These are phyloP conservation scores for Amanita molliuscula DNA, from an alignment of 768 basidiomycete genomes.

Conservation along the genomic window DNA sequence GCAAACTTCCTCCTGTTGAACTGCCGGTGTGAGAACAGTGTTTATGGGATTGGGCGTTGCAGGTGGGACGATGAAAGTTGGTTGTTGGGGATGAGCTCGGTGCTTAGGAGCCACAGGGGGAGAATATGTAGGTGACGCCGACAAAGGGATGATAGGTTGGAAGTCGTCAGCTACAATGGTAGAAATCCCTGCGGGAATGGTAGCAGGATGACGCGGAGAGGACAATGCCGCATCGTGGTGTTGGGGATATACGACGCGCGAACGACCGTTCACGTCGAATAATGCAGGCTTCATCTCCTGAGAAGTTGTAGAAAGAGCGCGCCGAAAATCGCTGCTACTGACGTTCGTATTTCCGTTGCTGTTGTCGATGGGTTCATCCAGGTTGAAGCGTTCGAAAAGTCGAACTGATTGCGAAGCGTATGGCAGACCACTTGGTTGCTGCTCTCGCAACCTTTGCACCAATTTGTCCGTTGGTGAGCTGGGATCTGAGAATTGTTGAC, in stretches of 20 bases:
- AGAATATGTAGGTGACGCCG: conserved; percentile 47
- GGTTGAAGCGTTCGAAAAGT: conserved; percentile 40
- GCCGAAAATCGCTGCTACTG: conserved; percentile 16
- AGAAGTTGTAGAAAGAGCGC: conserved; percentile 23
- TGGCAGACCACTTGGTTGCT: conserved; percentile 27
- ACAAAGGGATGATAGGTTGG: conserved; percentile 45
- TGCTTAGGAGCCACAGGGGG: conserved; percentile 59
- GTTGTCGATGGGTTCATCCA: conserved; percentile 25
- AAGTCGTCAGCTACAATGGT: conserved; percentile 9
- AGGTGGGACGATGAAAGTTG: conserved; percentile 60
- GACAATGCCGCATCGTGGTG: conserved; percentile 18
- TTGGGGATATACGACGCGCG: conserved; percentile 12
- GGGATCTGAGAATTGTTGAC: not conserved
- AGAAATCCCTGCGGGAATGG: conserved; percentile 6
- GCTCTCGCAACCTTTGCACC: conserved; percentile 23
- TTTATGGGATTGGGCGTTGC: conserved; percentile 47
- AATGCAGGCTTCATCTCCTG: conserved; percentile 22
- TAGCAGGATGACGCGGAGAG: conserved; percentile 33
- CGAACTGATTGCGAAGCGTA: conserved; percentile 34
- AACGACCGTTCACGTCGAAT: conserved; percentile 20
- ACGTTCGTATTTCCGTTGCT: not conserved
- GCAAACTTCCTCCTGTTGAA: conserved; percentile 74
- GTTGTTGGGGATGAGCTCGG: conserved; percentile 63
- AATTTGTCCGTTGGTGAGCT: conserved; percentile 7
- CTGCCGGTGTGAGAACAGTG: conserved; percentile 45